Evolutionary conservation across 148 eudicot species (phyloP).

Genomic region (Vaccinium corymbosum): DNA sequence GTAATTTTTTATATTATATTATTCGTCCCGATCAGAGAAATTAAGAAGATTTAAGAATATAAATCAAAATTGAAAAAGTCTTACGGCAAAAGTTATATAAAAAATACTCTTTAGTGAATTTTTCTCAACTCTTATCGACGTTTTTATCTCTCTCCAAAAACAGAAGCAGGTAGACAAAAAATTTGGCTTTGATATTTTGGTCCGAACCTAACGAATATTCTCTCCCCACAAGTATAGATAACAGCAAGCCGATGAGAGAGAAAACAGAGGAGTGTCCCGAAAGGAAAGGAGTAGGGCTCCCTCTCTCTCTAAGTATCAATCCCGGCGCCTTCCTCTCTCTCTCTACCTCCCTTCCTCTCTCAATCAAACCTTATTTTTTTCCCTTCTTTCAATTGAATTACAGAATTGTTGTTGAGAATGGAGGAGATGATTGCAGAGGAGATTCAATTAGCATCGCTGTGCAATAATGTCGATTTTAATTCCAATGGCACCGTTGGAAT

Average conservation of each 20-base stretch:
- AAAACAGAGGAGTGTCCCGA: conserved; percentile 1
- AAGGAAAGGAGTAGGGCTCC: conserved; percentile 4
- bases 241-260: background rate
- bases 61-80: no score
- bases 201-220: background rate
- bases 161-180: no score
- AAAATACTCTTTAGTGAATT: no score
- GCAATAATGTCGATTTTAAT: background rate
- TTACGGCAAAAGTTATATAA: no score
- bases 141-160: no score
- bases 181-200: background rate
- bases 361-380: background rate
- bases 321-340: no score
- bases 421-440: conserved; percentile 23
- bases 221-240: background rate
- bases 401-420: background rate
- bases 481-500: conserved; percentile 5
- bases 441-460: conserved; percentile 21
- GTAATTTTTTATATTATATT: no score
- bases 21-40: no score
- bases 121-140: no score
- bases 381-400: background rate
- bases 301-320: background rate
- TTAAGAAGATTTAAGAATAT: no score
- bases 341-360: background rate